Evolutionary conservation across 495 filamentous ascomycete species (phyloP).

Genomic region (Extremus antarcticus): DNA sequence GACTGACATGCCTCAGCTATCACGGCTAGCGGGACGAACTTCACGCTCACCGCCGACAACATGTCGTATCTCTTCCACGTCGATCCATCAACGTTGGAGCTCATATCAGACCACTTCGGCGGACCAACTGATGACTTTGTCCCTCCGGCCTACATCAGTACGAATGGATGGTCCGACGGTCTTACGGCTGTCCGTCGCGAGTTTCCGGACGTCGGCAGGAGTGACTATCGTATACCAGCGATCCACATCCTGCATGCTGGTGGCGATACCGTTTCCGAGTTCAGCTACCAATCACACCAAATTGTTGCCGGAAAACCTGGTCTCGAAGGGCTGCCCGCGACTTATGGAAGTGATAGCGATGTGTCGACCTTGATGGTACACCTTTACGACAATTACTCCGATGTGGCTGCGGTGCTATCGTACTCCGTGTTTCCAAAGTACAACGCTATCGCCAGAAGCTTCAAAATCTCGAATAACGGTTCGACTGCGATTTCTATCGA

Average conservation of each 20-base stretch:
- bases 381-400: conserved; percentile 40
- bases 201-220: conserved; percentile 45
- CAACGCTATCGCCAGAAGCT: conserved; percentile 44
- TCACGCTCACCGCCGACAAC: conserved; percentile 38
- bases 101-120: conserved; percentile 44
- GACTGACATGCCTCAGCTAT: conserved; percentile 15
- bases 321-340: conserved; percentile 40
- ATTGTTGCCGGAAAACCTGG: conserved; percentile 37
- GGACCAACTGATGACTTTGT: conserved; percentile 35
- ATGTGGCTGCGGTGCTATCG: conserved; percentile 38
- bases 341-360: conserved; percentile 37
- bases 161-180: conserved; percentile 36
- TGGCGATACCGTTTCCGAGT: conserved; percentile 41
- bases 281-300: conserved; percentile 38
- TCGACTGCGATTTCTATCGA: conserved; percentile 36
- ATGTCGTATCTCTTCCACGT: conserved; percentile 47
- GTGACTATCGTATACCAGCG: conserved; percentile 45
- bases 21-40: conserved; percentile 36
- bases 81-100: conserved; percentile 35
- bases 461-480: conserved; percentile 41
- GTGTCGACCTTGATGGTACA: conserved; percentile 42
- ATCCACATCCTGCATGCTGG: conserved; percentile 39
- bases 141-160: conserved; percentile 23
- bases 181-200: conserved; percentile 41
- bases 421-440: conserved; percentile 46